Base-by-base conservation (phyloP, 805 yeast genomes). In the Barnettozyma populi region DNA sequence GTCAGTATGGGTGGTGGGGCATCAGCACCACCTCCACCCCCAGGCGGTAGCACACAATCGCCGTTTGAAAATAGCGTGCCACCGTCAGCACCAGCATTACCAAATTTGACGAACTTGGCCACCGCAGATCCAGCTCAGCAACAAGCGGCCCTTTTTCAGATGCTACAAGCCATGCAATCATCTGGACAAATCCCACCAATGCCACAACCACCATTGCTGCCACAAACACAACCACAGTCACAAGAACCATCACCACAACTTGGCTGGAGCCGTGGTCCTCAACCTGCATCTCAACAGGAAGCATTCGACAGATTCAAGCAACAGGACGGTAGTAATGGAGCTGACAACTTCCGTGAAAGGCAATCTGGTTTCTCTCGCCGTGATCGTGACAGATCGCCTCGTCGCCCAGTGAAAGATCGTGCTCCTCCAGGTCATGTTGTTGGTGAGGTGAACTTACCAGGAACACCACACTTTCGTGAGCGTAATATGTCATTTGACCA, bases 391-490 rank as follows among this genome's bases (percentile, higher is more conserved):
- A 62, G 66, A 48, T 61, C 69, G 23, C 65, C 71, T 40, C 42
- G 45, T 18, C 55, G 61, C 10, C 32, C 36, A 9, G 27, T n/a
- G 7, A 53, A 49, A 36, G 53, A 52, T 18, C 40, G 41, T 7
- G 56, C 59, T 18, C 65, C 67, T 36, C 52, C 59, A 23, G 59
- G 66, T 41, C 65, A 68, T 50, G 69, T 62, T 45, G 72, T 71
- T 45, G 80, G 82, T 46, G 94, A 86, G 65, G 68, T 70, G 56
- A 86, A 86, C 61, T 67, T 74, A 6, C 87, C 86, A 36, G 83
- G 86, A 3, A 83, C 82, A 44, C 82, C 86, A 3, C 90, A 86
- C 66, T 86, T 70, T 65, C 80, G 95, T 66, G 83, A 84, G n/a
- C 80, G 81, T 59, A 79, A 78, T 48, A 83, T 89, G 39, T 76